Evolutionary conservation across 495 filamentous ascomycete species (phyloP).

Genomic region (Pseudotulostoma volvatum): DNA sequence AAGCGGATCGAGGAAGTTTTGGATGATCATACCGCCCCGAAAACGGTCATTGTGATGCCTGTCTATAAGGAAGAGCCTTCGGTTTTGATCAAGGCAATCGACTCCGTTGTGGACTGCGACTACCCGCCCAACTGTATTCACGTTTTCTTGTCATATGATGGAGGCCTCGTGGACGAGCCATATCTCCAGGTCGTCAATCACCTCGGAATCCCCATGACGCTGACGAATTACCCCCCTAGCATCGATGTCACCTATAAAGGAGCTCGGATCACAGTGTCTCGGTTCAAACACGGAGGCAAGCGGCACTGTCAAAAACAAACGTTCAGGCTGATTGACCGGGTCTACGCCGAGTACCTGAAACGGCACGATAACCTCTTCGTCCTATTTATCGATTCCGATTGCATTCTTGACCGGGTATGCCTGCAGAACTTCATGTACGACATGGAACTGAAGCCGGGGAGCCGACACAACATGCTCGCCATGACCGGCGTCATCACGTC

Average conservation of each 20-base stretch:
- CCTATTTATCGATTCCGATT: slow-evolving; percentile 96
- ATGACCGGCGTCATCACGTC: slow-evolving; percentile 98
- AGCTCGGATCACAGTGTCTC: slow-evolving; percentile 76
- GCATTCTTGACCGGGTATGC: slow-evolving; percentile 82
- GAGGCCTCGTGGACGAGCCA: slow-evolving; percentile 70
- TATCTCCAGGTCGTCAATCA: slow-evolving; percentile 80
- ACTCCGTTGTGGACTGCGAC: slow-evolving; percentile 88
- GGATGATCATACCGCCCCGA: slow-evolving; percentile 74
- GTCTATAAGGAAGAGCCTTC: slow-evolving; percentile 88
- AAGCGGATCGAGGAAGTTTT: slow-evolving; percentile 71
- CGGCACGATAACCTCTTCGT: slow-evolving; percentile 87
- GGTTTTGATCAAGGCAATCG: slow-evolving; percentile 71
- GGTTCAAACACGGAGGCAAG: slow-evolving; percentile 90
- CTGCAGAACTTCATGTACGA: slow-evolving; percentile 98
- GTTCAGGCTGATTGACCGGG: slow-evolving; percentile 85
- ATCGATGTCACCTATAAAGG: slow-evolving; percentile 78
- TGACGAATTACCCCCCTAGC: slow-evolving; percentile 69
- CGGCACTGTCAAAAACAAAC: slow-evolving; percentile 85
- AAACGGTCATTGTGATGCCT: slow-evolving; percentile 94
- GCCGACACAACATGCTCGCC: slow-evolving; percentile 83
- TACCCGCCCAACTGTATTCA: slow-evolving; percentile 90
- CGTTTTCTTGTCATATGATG: slow-evolving; percentile 93
- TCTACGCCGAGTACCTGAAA: slow-evolving; percentile 80
- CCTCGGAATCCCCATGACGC: slow-evolving; percentile 64
- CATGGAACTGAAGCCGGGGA: slow-evolving; percentile 95